A percentile compares a stretch with the other conserved stretches of the same genome.
phyloP scores from a whole-genome alignment of 441 rosid genomes.

The Croton setiger region DNA sequence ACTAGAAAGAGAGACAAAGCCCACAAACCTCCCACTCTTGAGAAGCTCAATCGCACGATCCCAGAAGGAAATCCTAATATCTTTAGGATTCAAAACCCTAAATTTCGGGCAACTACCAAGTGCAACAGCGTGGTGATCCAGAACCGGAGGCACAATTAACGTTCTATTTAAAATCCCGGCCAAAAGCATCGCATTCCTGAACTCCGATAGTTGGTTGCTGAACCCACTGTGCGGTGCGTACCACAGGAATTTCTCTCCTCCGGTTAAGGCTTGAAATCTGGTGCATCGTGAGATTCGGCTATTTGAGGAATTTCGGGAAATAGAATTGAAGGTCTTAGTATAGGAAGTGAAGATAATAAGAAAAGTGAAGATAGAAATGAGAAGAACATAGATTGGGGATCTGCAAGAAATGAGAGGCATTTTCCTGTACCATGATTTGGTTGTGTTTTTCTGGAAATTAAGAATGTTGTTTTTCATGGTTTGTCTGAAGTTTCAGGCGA shows the following conservation, averaged over 20 bases:
- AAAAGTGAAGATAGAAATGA: constrained; percentile 23
- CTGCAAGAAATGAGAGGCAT: constrained; percentile 26
- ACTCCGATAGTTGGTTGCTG: constrained; percentile 88
- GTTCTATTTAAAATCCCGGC: constrained; percentile 79
- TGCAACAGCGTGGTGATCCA: constrained; percentile 92
- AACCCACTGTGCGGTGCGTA: constrained; percentile 96
- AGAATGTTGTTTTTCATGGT: constrained; percentile 24
- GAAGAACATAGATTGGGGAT: constrained; percentile 34
- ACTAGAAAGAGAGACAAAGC: neutral
- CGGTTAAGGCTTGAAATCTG: constrained; percentile 15
- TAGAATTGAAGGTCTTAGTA: constrained; percentile 35
- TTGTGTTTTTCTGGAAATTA: constrained; percentile 14
- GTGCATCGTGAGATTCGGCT: constrained; percentile 41
- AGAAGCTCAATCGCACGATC: constrained; percentile 61
- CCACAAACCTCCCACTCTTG: constrained; percentile 49
- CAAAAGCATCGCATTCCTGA: constrained; percentile 69
- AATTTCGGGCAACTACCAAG: constrained; percentile 98
- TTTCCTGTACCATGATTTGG: constrained; percentile 41
- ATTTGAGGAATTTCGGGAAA: constrained; percentile 32
- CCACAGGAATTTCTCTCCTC: constrained; percentile 46
- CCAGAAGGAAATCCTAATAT: constrained; percentile 67
- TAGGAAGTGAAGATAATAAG: constrained; percentile 41
- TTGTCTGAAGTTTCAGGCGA: neutral
- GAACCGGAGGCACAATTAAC: constrained; percentile 75
- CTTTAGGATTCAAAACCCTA: constrained; percentile 62